A percentile compares a stretch with the other conserved stretches of the same genome.
phyloP scores from a whole-genome alignment of 305 asterid genomes.

The Fraxinus platypoda region DNA sequence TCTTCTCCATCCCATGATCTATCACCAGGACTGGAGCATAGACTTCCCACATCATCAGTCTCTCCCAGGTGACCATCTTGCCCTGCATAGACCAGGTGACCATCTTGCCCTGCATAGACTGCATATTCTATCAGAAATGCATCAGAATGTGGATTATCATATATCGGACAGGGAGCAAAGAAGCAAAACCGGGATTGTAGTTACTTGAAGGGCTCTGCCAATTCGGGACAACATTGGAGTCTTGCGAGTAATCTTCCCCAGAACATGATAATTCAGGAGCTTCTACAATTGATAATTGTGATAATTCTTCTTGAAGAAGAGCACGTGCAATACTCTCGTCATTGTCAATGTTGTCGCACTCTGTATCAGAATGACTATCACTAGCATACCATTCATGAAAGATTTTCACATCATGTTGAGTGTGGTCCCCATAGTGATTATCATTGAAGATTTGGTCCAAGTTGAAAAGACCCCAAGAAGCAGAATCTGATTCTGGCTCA shows the following conservation, averaged over 20 bases:
- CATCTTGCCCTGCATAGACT: conserved; percentile 46
- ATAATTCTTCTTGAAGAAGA: conserved; percentile 65
- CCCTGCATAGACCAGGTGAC: conserved; percentile 40
- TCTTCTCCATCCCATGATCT: conserved; percentile 68
- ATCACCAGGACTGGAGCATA: conserved; percentile 74
- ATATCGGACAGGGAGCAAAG: conserved; percentile 18
- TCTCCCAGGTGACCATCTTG: conserved; percentile 42
- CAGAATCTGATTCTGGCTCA: conserved; percentile 68
- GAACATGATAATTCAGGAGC: conserved; percentile 49
- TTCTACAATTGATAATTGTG: conserved; percentile 57
- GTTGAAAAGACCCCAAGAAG: conserved; percentile 57
- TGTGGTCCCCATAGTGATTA: conserved; percentile 70
- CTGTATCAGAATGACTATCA: conserved; percentile 39
- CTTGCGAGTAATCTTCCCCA: conserved; percentile 44
- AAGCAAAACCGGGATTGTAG: conserved; percentile 45
- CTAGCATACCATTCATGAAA: conserved; percentile 60
- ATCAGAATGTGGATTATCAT: conserved; percentile 19
- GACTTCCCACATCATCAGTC: conserved; percentile 54
- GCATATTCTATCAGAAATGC: conserved; percentile 24
- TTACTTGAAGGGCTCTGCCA: conserved; percentile 52
- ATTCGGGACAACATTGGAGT: conserved; percentile 34
- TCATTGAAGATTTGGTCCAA: conserved; percentile 63
- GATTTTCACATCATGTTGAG: conserved; percentile 68
- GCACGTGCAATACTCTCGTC: conserved; percentile 65
- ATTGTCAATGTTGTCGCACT: conserved; percentile 33